Conservation (phyloP, 2,329 filamentous ascomycete genomes). For the Fusarium avenaceum region DNA sequence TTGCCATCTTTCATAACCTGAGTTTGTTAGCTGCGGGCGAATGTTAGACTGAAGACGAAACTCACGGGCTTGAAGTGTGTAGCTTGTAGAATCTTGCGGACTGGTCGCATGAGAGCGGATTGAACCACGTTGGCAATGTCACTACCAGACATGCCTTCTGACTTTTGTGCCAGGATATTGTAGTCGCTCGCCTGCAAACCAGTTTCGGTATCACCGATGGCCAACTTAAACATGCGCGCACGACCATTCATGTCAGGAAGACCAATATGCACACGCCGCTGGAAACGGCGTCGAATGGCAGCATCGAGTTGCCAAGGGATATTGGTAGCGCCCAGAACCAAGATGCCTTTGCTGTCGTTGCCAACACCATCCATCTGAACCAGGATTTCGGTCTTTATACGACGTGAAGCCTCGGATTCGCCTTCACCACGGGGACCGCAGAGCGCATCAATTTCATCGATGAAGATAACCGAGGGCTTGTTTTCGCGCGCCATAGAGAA, state of each 20-base stretch:
- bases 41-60: not conserved
- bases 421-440: conserved; percentile 94
- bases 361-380: conserved; percentile 99
- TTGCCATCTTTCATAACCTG: conserved; percentile 78
- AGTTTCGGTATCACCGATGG: conserved; percentile 93
- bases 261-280: conserved; percentile 94
- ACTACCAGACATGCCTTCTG: conserved; percentile 94
- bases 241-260: conserved; percentile 88
- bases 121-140: conserved; percentile 98
- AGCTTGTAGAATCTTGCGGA: conserved; percentile 95
- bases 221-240: conserved; percentile 94
- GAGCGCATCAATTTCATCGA: conserved; percentile 96
- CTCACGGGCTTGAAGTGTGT: conserved; percentile 96
- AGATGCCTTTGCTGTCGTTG: conserved; percentile 91
- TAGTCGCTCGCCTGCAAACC: conserved; percentile 84
- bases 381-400: conserved; percentile 98
- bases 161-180: conserved; percentile 81
- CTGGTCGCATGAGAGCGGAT: conserved; percentile 96
- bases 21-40: conserved; percentile 4
- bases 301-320: conserved; percentile 99
- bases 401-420: conserved; percentile 95
- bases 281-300: conserved; percentile 95
- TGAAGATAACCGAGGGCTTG: conserved; percentile 98
- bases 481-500: conserved; percentile 99
- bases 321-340: conserved; percentile 96